A percentile compares a stretch with the other conserved stretches of the same genome.
phyloP scores from a whole-genome alignment of 2,329 filamentous ascomycete genomes.

The Diplocarpon mali region DNA sequence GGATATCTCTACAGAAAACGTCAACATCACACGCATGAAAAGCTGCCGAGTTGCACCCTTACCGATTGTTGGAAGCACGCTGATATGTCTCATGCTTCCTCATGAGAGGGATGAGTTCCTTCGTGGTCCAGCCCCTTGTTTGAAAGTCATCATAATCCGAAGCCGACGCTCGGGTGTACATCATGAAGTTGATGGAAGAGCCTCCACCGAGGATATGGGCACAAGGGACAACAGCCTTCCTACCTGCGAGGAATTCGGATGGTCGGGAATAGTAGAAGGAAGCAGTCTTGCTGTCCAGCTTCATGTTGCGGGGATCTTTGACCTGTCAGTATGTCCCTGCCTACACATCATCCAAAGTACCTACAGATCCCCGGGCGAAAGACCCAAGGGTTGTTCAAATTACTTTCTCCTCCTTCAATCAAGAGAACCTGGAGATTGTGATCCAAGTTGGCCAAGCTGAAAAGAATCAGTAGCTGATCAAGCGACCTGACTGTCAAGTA shows the following conservation, averaged over 20 bases:
- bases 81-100: slow-evolving; percentile 48
- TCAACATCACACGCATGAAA: slow-evolving; percentile 3
- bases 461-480: slow-evolving; percentile 9
- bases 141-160: slow-evolving; percentile 43
- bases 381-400: slow-evolving; percentile 39
- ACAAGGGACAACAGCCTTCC: slow-evolving; percentile 34
- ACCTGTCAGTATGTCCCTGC: slow-evolving; percentile 5
- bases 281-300: slow-evolving; percentile 38
- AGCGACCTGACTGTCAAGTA: background rate
- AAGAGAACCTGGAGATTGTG: slow-evolving; percentile 37
- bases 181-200: slow-evolving; percentile 49
- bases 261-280: slow-evolving; percentile 62
- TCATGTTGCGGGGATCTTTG: slow-evolving; percentile 25
- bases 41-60: slow-evolving; percentile 6
- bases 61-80: slow-evolving; percentile 44
- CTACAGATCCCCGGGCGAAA: slow-evolving; percentile 39
- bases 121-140: slow-evolving; percentile 39
- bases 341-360: slow-evolving; percentile 14
- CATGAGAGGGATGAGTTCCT: slow-evolving; percentile 42
- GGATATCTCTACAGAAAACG: slow-evolving; percentile 40
- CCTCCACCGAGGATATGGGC: slow-evolving; percentile 50
- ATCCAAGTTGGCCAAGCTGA: slow-evolving; percentile 38
- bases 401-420: slow-evolving; percentile 43
- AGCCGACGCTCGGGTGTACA: slow-evolving; percentile 35
- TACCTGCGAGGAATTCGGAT: slow-evolving; percentile 48